Evolutionary conservation across 2,329 filamentous ascomycete species (phyloP).

Genomic region (Chaetothyriales sp.): DNA sequence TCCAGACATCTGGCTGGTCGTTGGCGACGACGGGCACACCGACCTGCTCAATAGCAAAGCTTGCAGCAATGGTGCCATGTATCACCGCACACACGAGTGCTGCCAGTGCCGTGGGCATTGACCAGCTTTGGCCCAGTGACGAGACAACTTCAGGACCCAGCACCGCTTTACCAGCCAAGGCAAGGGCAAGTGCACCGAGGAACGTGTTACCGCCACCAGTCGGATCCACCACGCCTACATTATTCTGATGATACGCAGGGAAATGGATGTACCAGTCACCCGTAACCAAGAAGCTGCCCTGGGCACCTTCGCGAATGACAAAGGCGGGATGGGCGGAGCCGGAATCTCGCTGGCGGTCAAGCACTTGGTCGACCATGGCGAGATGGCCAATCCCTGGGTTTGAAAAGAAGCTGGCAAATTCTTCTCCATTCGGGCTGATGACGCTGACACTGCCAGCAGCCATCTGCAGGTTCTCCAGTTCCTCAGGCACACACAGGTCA

Average conservation of each 20-base stretch:
- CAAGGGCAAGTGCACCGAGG: conserved; percentile 47
- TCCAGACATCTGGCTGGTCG: conserved; percentile 26
- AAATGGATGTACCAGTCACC: conserved; percentile 46
- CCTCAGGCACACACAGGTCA: conserved; percentile 61
- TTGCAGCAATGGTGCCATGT: conserved; percentile 70
- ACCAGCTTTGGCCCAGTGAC: conserved; percentile 25
- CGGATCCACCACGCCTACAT: conserved; percentile 57
- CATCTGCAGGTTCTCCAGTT: conserved; percentile 37
- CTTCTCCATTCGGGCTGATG: conserved; percentile 68
- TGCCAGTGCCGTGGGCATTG: conserved; percentile 44
- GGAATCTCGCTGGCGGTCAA: neutral
- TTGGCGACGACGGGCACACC: conserved; percentile 48
- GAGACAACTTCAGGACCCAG: conserved; percentile 7
- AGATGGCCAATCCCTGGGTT: conserved; percentile 2
- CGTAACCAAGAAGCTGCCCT: conserved; percentile 38
- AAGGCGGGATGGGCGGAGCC: conserved; percentile 14
- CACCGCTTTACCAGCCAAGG: conserved; percentile 27
- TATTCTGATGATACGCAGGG: conserved; percentile 52
- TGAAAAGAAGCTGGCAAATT: conserved; percentile 73
- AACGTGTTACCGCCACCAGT: conserved; percentile 92
- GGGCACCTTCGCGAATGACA: conserved; percentile 46
- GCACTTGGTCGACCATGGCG: neutral
- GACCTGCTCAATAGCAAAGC: conserved; percentile 88
- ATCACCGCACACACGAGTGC: conserved; percentile 54
- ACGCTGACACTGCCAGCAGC: conserved; percentile 43